Base-by-base conservation (phyloP, 352 stramenopile species). In the Globisporangium middletonii region DNA sequence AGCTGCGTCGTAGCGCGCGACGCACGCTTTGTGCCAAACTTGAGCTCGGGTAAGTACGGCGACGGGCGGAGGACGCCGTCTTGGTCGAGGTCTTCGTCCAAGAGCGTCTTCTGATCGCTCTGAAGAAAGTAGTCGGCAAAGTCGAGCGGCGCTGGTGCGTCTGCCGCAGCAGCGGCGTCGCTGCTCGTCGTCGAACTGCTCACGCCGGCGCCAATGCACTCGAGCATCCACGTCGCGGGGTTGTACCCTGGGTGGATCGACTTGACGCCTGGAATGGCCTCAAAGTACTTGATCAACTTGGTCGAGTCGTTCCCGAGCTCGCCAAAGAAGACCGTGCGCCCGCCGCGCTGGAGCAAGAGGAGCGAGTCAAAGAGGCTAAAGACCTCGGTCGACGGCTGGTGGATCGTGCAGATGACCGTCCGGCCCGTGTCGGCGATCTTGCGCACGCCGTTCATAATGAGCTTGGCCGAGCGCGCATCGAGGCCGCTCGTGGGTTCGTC, bases 401-500 rank as follows among this genome's bases (percentile, higher is more conserved):
- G 92, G 64, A 98, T 98, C 7, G 89, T 97, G 53, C 92, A 96
- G 0, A 97, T 70, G 33, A 98, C 75, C 3, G 81, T 93, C 18
- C 77, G 64, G 1, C 88, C 86, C 5, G 75, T 76, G 50, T 69
- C 60, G 12, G 89, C 87, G 50, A 97, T 82, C 57, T 95, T 94
- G 53, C 90, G 87, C 18, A 97, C 73, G 2, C 93, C 75, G n/a
- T 83, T 77, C 62, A 97, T 91, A 19, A 97, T 68, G 49, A 93
- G 70, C 46, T 95, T 85, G 18, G 92, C 92, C 3, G 73, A 83
- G 53, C 80, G 93, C 5, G 79, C 83, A 60, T 97, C 92, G 12
- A 98, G 63, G 6, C 92, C 92, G 52, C 69, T 90, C 18, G 82
- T 97, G 2, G 89, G 88, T 59, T 97, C 87, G 64, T 97, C 90